Conservation (phyloP, 164 flowering plant genomes). For the Umbellularia californica region DNA sequence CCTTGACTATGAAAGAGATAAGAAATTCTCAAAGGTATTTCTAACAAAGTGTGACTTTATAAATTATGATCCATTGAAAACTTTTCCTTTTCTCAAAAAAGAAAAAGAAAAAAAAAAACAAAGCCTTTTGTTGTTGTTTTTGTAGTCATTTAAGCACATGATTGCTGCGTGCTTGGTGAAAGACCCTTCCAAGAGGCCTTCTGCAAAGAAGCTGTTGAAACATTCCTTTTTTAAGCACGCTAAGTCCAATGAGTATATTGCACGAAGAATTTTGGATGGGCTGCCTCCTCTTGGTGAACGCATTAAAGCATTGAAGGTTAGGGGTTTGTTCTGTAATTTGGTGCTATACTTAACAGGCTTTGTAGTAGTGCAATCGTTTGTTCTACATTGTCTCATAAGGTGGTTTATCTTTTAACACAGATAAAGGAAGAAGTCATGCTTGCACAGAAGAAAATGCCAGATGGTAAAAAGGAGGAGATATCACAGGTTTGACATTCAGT, state of each 20-base stretch:
- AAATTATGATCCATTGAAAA: neutral
- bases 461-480: conserved; percentile 80
- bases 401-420: conserved; percentile 25
- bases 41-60: neutral
- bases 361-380: neutral
- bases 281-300: conserved; percentile 88
- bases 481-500: conserved; percentile 25
- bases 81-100: neutral
- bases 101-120: neutral
- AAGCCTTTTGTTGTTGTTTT: conserved; percentile 6
- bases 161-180: conserved; percentile 92
- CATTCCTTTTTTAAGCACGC: conserved; percentile 92
- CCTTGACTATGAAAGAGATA: conserved; percentile 80
- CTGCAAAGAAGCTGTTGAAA: conserved; percentile 73
- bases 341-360: conserved; percentile 10
- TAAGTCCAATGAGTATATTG: conserved; percentile 74
- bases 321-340: conserved; percentile 12
- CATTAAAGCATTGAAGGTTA: conserved; percentile 77
- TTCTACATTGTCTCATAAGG: neutral
- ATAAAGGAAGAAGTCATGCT: conserved; percentile 86
- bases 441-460: conserved; percentile 88
- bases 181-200: conserved; percentile 87
- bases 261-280: conserved; percentile 72
- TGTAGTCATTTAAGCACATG: conserved; percentile 92
- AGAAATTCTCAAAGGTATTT: conserved; percentile 80